phyloP scores from a whole-genome alignment of 108 stramenopile species.

The Pinguiococcus pyrenoidosus region DNA sequence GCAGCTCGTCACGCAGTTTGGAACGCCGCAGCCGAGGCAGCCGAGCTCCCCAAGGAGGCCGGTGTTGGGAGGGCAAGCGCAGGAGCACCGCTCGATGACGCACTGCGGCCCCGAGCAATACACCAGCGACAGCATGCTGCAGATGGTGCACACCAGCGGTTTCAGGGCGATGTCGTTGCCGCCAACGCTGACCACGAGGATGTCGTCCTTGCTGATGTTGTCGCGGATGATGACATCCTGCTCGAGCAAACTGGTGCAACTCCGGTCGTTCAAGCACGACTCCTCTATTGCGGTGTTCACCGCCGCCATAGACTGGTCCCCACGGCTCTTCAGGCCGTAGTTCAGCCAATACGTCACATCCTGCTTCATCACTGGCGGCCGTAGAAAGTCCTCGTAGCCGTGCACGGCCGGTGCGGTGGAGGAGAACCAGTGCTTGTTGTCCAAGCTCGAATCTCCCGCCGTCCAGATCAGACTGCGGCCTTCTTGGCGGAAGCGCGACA shows the following conservation, averaged over 20 bases:
- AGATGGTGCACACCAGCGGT: constrained; percentile 58
- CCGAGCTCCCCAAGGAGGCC: background rate
- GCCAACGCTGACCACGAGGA: constrained; percentile 60
- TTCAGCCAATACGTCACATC: too few species aligned
- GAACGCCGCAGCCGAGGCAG: background rate
- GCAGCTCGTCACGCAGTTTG: background rate
- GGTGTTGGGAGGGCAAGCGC: background rate
- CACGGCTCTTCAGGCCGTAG: too few species aligned
- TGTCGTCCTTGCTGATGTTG: constrained; percentile 48
- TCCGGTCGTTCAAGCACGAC: constrained; percentile 53
- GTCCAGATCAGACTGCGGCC: too few species aligned
- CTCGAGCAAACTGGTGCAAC: constrained; percentile 29
- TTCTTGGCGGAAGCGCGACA: too few species aligned
- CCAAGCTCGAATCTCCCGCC: too few species aligned
- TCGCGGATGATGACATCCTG: constrained; percentile 67
- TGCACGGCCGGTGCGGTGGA: too few species aligned
- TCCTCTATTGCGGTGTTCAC: too few species aligned
- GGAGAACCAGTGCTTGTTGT: too few species aligned
- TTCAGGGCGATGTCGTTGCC: constrained; percentile 70
- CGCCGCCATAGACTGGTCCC: too few species aligned
- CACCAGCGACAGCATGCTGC: constrained; percentile 40
- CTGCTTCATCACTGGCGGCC: too few species aligned
- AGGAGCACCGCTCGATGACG: background rate
- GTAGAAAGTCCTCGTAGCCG: too few species aligned
- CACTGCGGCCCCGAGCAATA: background rate